Conservation (phyloP, 2,329 filamentous ascomycete genomes). For the Colletotrichum salicis region DNA sequence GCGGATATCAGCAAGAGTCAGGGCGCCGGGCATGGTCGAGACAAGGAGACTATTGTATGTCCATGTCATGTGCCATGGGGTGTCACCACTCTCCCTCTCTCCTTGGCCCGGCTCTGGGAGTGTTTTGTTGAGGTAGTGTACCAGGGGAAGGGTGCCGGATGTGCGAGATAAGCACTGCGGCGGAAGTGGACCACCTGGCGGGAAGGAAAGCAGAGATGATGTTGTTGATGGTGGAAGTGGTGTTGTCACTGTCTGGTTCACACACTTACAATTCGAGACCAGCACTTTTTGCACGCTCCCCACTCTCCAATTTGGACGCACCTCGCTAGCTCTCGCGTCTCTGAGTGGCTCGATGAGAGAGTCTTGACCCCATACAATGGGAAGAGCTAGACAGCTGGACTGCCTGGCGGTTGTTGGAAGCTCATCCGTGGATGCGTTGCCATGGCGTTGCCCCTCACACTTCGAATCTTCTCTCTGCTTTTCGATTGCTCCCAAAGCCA, state of each 20-base stretch:
- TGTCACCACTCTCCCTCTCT: slow-evolving; percentile 29
- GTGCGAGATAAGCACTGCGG: slow-evolving; percentile 25
- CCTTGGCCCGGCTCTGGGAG: slow-evolving; percentile 11
- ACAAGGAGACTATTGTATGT: slow-evolving; percentile 22
- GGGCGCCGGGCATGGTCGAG: slow-evolving; percentile 1
- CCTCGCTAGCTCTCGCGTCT: neutral
- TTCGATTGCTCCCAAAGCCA: neutral
- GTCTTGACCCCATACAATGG: slow-evolving; percentile 5
- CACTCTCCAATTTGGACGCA: slow-evolving; percentile 11
- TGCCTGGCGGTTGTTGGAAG: neutral
- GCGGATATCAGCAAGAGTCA: neutral
- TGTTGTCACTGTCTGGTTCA: slow-evolving; percentile 7
- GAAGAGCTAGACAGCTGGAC: neutral
- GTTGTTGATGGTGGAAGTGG: neutral
- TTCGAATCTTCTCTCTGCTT: slow-evolving; percentile 24
- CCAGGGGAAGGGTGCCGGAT: slow-evolving; percentile 6
- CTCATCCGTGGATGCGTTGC: neutral
- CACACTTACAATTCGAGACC: slow-evolving; percentile 6
- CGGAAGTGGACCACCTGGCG: slow-evolving; percentile 21
- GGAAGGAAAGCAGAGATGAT: slow-evolving; percentile 12
- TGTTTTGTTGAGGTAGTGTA: slow-evolving; percentile 30
- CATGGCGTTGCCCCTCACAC: slow-evolving; percentile 10
- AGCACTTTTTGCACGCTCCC: neutral
- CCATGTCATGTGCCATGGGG: slow-evolving; percentile 29
- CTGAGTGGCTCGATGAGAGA: slow-evolving; percentile 6